Percentiles rank a stretch among this genome's conserved stretches.
Conservation (phyloP, 225 moss, liverwort and hornwort genomes). For the Bryoerythrophyllum caledonicum region DNA sequence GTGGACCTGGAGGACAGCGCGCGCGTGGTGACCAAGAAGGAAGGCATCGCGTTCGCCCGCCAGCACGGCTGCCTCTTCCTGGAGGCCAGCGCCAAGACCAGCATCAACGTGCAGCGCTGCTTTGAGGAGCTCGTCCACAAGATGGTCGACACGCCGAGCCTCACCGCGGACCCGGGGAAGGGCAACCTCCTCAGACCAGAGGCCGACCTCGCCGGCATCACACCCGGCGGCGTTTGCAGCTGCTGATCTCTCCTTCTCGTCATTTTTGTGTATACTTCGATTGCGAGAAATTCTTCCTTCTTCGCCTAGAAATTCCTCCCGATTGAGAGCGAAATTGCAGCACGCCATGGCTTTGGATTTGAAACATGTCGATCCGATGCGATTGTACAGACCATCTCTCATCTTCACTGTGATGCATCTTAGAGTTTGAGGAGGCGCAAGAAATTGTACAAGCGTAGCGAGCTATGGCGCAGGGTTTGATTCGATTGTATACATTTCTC, state of each 20-base stretch:
- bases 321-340: too few relatives aligned
- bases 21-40: constrained; percentile 88
- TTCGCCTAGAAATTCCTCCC: not conserved
- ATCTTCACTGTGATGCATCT: too few relatives aligned
- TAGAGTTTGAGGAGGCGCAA: too few relatives aligned
- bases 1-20: constrained; percentile 84
- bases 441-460: too few relatives aligned
- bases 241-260: constrained; percentile 24
- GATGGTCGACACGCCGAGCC: constrained; percentile 86
- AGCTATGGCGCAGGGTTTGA: not conserved
- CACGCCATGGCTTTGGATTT: too few relatives aligned
- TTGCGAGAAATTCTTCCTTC: not conserved
- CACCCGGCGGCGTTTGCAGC: constrained; percentile 29
- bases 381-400: too few relatives aligned
- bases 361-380: too few relatives aligned
- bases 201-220: not conserved
- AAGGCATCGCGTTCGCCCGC: constrained; percentile 91
- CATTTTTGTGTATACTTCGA: constrained; percentile 11
- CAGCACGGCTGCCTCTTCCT: constrained; percentile 95
- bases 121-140: constrained; percentile 97
- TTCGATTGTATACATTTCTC: constrained; percentile 24
- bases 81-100: constrained; percentile 94
- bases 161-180: constrained; percentile 72
- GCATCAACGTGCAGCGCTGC: constrained; percentile 86
- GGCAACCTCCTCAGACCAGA: constrained; percentile 70